A percentile compares a stretch with the other conserved stretches of the same genome.
Evolutionary conservation across 2,329 filamentous ascomycete genomes (phyloP).

Genomic region (Mycosphaerella sp.): DNA sequence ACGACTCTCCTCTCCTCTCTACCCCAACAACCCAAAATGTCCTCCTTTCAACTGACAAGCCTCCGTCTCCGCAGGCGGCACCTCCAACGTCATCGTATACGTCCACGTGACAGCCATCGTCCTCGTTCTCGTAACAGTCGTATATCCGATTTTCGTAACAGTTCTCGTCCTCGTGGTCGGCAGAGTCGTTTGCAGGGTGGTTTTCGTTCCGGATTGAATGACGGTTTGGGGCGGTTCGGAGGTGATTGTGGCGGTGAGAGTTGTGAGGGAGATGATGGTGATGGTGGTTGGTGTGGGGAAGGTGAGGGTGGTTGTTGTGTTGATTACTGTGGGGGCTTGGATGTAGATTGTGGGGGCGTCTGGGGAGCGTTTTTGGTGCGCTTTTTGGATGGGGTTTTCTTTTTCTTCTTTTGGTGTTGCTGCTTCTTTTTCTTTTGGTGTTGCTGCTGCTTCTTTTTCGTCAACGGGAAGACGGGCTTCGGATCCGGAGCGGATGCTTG

Average conservation of each 20-base stretch:
- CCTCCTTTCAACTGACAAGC: constrained; percentile 15
- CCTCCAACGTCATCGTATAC: constrained; percentile 7
- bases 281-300: constrained; percentile 8
- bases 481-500: constrained; percentile 6
- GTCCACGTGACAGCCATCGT: constrained; percentile 16
- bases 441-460: too few relatives aligned
- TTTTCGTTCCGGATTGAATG: too few relatives aligned
- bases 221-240: too few relatives aligned
- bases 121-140: constrained; percentile 9
- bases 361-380: constrained; percentile 29
- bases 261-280: constrained; percentile 3
- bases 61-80: constrained; percentile 8
- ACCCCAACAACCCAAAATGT: constrained; percentile 10
- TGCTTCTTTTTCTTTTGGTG: too few relatives aligned
- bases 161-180: constrained; percentile 7
- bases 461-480: too few relatives aligned
- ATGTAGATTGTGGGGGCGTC: constrained; percentile 34
- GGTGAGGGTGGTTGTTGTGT: constrained; percentile 21
- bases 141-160: constrained; percentile 7
- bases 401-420: too few relatives aligned
- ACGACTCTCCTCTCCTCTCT: background rate
- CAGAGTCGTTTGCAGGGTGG: too few relatives aligned
- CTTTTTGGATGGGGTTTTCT: too few relatives aligned
- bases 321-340: constrained; percentile 26
- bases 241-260: constrained; percentile 11